Base-by-base conservation (phyloP, 164 flowering plant genomes). In the Akebia trifoliata region DNA sequence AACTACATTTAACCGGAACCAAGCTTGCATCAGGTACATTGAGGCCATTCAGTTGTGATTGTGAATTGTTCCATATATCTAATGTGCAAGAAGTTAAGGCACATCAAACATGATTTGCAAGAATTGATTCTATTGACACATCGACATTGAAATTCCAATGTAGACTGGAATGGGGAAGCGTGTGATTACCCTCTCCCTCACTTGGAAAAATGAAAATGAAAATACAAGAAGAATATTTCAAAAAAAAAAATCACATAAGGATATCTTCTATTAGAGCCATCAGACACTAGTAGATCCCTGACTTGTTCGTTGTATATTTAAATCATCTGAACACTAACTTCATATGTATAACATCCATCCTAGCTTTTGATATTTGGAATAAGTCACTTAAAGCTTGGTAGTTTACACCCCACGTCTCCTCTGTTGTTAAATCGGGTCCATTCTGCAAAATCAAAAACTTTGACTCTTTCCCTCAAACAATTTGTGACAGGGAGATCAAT, bases 261-360 rank as follows among this genome's bases (percentile, higher is more conserved):
- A 92, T 92, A 92, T 92, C 89, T 80, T 78, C 77, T 81, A 30
- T 62, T 71, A 12, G 89, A 72, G 40, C 95, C 90, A 74, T 91
- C 90, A 50, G 71, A 60, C 36, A 82, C 85, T 58, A 91, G 58
- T 15, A 91, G 72, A 72, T 91, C 96, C 59, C 95, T 77, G 57
- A 88, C 97, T 87, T 88, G 94, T 64, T 91, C 97, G 64, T 91
- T 91, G 72, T 91, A 88, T 57, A 89, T 91, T 62, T 91, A 96
- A 32, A 91, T 81, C 98, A 91, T 91, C 56, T 91, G 98, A 15
- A 89, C 90, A 22, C 79, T 72, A 31, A 91, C 79, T 43, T 80
- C 90, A 74, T 91, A 88, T 43, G 71, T 62, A 83, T 56, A 4
- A 67, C 8, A 52, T 78, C 72, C 53, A 11, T 58, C 66, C 98